Evolutionary conservation across 1,284 basidiomycete species (phyloP), one percentile per base, ranked within the genome.

Genomic region (Cryptococcus floricola): DNA sequence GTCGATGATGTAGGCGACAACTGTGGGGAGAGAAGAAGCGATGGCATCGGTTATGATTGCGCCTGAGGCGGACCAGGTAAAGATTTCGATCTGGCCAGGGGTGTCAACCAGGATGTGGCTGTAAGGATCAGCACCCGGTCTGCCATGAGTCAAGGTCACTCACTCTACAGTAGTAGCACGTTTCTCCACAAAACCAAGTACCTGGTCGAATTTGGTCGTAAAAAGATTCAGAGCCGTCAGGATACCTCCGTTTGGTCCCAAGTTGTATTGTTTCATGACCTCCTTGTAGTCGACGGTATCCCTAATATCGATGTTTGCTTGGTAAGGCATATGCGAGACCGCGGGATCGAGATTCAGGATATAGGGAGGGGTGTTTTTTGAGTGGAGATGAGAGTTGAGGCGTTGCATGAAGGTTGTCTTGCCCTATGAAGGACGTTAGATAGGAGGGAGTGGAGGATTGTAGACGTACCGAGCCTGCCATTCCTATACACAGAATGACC

Each of bases 201-300:
- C 96, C 77, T 99, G 96, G 75, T 99, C 96, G 69, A 98, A 96
- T 77, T 98, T 99, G 28, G 96, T 99, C 23, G 96, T 97, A 78
- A 99, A 99, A 53, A 99, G 78, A 72, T 99, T 99, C 65, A 99
- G 81, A 0, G 95, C 89, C 13, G 96, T 99, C 74, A 98, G 78
- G 68, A 99, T 98, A 16, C 92, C 96, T 31, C 96, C 96, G 75
- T 98, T 98, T 0, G 96, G 95, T 4, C 96, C 96, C 52, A 99
- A 82, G 73, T 97, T 96, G 80, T 98, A 98, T 91, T 98, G 93
- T 83, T 97, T 93, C 96, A 99, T 99, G 67, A 99, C 94, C 77
- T 98, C 88, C 63, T 88, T 85, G 77, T 98, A 99, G 76, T 98
- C 90, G 50, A 99, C 86, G 10, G 96, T 98, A 75, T 99, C 96